Conservation (phyloP, 164 flowering plant genomes). For the Aristolochia fimbriata region DNA sequence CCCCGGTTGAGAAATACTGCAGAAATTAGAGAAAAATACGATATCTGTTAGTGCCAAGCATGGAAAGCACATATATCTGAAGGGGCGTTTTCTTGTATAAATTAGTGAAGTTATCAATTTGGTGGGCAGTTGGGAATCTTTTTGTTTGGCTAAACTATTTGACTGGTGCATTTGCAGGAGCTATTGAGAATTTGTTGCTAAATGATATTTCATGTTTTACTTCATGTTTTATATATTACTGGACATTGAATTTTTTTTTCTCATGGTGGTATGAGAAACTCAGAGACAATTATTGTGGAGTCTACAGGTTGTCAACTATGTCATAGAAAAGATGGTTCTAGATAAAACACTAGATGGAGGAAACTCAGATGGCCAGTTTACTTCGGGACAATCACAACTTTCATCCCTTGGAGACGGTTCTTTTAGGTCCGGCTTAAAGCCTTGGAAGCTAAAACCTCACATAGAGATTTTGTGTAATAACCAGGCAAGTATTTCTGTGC, state of each 20-base stretch:
- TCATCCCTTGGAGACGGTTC: constrained; percentile 46
- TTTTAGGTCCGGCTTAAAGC: constrained; percentile 50
- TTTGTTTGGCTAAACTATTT: no score
- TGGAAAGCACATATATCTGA: no score
- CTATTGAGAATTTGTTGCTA: no score
- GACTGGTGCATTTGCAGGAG: no score
- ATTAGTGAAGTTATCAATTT: no score
- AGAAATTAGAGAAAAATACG: no score
- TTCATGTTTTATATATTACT: neutral
- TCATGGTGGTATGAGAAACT: neutral
- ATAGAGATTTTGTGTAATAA: constrained; percentile 94
- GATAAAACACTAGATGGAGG: constrained; percentile 62
- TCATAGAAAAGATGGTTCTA: constrained; percentile 77
- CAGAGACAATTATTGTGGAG: neutral
- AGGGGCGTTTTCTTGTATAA: no score
- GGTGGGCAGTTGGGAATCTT: no score
- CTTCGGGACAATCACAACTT: constrained; percentile 35
- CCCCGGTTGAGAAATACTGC: no score
- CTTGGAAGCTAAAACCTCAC: constrained; percentile 72
- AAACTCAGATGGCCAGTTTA: constrained; percentile 40
- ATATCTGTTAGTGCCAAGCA: no score
- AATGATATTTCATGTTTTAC: neutral
- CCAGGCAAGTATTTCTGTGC: constrained; percentile 36
- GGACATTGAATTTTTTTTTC: neutral
- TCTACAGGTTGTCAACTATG: constrained; percentile 81